Conservation (phyloP, 805 yeast genomes). For the Cyberlindnera japonica region DNA sequence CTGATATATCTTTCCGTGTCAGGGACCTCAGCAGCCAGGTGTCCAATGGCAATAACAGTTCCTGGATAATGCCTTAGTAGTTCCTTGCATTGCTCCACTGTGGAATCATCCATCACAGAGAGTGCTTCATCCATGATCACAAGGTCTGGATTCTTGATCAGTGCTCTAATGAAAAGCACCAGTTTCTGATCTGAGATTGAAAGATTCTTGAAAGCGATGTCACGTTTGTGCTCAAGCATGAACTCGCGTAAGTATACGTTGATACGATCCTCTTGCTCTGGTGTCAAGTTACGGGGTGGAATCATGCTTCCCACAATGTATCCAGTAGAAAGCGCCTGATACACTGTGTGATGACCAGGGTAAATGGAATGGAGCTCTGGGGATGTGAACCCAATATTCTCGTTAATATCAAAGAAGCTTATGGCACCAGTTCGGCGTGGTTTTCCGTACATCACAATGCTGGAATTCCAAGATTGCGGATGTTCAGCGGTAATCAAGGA, state of each 20-base stretch:
- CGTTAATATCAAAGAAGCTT: slow-evolving; percentile 75
- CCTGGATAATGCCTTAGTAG: slow-evolving; percentile 54
- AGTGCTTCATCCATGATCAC: slow-evolving; percentile 89
- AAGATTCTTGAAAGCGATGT: slow-evolving; percentile 48
- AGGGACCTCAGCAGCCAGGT: slow-evolving; percentile 74
- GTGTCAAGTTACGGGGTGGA: slow-evolving; percentile 41
- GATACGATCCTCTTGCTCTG: slow-evolving; percentile 36
- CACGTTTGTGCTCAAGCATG: slow-evolving; percentile 36
- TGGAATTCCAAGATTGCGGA: slow-evolving; percentile 90
- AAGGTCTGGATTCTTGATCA: slow-evolving; percentile 73
- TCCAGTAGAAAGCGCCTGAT: slow-evolving; percentile 68
- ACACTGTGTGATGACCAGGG: slow-evolving; percentile 52
- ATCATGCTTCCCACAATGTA: slow-evolving; percentile 61
- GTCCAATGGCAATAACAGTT: slow-evolving; percentile 78
- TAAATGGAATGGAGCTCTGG: slow-evolving; percentile 93
- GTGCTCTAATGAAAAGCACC: slow-evolving; percentile 68
- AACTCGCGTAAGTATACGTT: slow-evolving; percentile 46
- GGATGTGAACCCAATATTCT: slow-evolving; percentile 77
- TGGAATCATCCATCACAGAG: slow-evolving; percentile 77
- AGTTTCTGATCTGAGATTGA: slow-evolving; percentile 75
- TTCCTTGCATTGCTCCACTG: slow-evolving; percentile 52
- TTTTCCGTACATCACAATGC: slow-evolving; percentile 58
- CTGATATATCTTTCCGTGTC: slow-evolving; percentile 48
- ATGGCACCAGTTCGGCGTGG: slow-evolving; percentile 71
- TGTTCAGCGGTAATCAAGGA: slow-evolving; percentile 90